Evolutionary conservation across 768 basidiomycete species (phyloP).

Genomic region (Suillus luteus): DNA sequence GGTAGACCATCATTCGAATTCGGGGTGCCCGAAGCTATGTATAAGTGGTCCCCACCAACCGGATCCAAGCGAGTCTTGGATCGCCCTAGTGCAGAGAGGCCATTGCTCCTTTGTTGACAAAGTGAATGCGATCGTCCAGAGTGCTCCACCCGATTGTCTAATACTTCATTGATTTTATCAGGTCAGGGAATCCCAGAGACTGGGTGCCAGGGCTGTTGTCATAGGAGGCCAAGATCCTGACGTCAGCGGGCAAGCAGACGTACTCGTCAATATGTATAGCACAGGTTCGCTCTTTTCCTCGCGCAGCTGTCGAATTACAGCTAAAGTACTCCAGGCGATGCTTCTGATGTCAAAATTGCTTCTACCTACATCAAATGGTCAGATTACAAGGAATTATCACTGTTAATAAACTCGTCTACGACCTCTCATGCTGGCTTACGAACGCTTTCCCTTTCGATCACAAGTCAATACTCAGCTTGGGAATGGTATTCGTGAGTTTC

Average conservation of each 20-base stretch:
- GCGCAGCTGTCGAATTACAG: slow-evolving; percentile 11
- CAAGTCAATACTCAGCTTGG: slow-evolving; percentile 80
- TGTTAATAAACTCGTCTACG: slow-evolving; percentile 73
- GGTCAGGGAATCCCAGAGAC: slow-evolving; percentile 59
- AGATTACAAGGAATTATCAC: slow-evolving; percentile 70
- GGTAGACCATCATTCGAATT: slow-evolving; percentile 35
- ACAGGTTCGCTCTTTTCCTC: slow-evolving; percentile 55
- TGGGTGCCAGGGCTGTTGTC: slow-evolving; percentile 88
- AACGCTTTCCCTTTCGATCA: slow-evolving; percentile 76
- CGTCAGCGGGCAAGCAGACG: slow-evolving; percentile 66
- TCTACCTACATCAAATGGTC: slow-evolving; percentile 88
- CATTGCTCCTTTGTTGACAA: slow-evolving; percentile 91
- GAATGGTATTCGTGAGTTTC: slow-evolving; percentile 85
- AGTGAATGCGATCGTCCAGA: slow-evolving; percentile 47
- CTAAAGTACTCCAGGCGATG: slow-evolving; percentile 58
- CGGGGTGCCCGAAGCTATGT: slow-evolving; percentile 74
- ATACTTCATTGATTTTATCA: slow-evolving; percentile 6
- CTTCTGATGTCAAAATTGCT: slow-evolving; percentile 81
- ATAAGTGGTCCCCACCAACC: slow-evolving; percentile 55
- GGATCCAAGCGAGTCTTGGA: slow-evolving; percentile 71
- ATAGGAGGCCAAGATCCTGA: slow-evolving; percentile 83
- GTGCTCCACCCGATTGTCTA: background rate
- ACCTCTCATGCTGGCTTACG: slow-evolving; percentile 76
- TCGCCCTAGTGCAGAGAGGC: slow-evolving; percentile 89
- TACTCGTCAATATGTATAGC: slow-evolving; percentile 89